Conservation (phyloP, 1,284 basidiomycete genomes). For the Ustilago trichophora region DNA sequence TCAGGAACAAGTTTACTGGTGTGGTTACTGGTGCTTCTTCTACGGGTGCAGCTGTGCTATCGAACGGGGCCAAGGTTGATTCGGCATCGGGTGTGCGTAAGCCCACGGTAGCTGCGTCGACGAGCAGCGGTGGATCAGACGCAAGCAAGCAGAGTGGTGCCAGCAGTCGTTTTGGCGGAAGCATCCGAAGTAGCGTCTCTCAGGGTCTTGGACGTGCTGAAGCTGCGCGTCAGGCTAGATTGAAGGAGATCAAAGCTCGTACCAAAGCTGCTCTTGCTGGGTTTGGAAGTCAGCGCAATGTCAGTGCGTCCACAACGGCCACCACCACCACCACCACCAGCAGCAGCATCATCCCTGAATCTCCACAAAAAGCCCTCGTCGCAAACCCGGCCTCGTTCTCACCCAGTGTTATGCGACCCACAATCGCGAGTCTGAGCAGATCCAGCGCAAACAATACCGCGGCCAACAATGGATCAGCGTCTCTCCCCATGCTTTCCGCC, state of each 20-base stretch:
- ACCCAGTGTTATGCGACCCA: conserved; percentile 32
- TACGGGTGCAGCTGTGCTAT: background rate
- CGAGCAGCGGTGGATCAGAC: conserved; percentile 1
- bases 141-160: conserved; percentile 9
- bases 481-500: conserved; percentile 20
- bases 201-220: conserved; percentile 32
- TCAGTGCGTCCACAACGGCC: conserved; percentile 6
- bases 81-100: conserved; percentile 3
- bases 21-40: conserved; percentile 1
- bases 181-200: conserved; percentile 34
- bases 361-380: background rate
- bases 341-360: background rate
- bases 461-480: conserved; percentile 5
- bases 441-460: background rate
- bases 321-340: background rate
- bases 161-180: conserved; percentile 23
- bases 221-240: conserved; percentile 30
- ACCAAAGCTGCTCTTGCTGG: conserved; percentile 31
- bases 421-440: conserved; percentile 26
- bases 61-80: background rate
- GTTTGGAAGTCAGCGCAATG: conserved; percentile 26
- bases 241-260: conserved; percentile 39
- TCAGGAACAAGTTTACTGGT: conserved; percentile 34
- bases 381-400: conserved; percentile 24
- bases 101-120: conserved; percentile 11